A percentile compares a stretch with the other conserved stretches of the same genome.
phyloP scores from a whole-genome alignment of 805 yeast genomes.

The Candida coquimbonensis region DNA sequence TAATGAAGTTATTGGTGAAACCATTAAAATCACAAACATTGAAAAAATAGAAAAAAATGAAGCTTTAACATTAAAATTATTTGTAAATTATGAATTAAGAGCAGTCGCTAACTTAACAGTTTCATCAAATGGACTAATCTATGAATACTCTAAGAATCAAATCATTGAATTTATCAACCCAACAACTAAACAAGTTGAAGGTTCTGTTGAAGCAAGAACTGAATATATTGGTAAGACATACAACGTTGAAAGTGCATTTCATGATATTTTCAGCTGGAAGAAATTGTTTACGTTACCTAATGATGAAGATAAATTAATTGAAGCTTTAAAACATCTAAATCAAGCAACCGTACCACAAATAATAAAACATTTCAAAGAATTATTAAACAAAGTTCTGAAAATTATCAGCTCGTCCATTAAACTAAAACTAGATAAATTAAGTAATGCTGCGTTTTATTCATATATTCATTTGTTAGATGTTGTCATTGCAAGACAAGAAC shows the following conservation, averaged over 20 bases:
- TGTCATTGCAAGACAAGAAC: slow-evolving; percentile 59
- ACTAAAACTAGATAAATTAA: slow-evolving; percentile 20
- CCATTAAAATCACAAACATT: slow-evolving; percentile 56
- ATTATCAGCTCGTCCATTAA: slow-evolving; percentile 25
- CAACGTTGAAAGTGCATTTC: slow-evolving; percentile 51
- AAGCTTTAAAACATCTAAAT: slow-evolving; percentile 41
- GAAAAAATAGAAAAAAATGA: slow-evolving; percentile 44
- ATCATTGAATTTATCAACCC: slow-evolving; percentile 36
- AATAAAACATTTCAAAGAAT: slow-evolving; percentile 53
- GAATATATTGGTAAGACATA: slow-evolving; percentile 64
- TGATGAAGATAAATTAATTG: slow-evolving; percentile 40
- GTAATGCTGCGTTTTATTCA: slow-evolving; percentile 41
- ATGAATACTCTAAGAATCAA: slow-evolving; percentile 41
- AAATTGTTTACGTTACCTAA: slow-evolving; percentile 28
- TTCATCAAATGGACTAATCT: slow-evolving; percentile 38
- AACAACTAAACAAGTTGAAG: slow-evolving; percentile 34
- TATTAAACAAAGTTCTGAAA: slow-evolving; percentile 35
- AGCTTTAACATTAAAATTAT: slow-evolving; percentile 46
- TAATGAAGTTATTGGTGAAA: slow-evolving; percentile 67
- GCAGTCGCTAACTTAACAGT: slow-evolving; percentile 53
- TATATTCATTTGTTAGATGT: slow-evolving; percentile 56
- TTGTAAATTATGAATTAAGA: slow-evolving; percentile 52
- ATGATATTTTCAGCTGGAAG: slow-evolving; percentile 48
- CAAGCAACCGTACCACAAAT: slow-evolving; percentile 47
- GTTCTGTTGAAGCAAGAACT: slow-evolving; percentile 44